Conservation (phyloP, 1,139 yeast genomes). For the Blastobotrys serpentis region DNA sequence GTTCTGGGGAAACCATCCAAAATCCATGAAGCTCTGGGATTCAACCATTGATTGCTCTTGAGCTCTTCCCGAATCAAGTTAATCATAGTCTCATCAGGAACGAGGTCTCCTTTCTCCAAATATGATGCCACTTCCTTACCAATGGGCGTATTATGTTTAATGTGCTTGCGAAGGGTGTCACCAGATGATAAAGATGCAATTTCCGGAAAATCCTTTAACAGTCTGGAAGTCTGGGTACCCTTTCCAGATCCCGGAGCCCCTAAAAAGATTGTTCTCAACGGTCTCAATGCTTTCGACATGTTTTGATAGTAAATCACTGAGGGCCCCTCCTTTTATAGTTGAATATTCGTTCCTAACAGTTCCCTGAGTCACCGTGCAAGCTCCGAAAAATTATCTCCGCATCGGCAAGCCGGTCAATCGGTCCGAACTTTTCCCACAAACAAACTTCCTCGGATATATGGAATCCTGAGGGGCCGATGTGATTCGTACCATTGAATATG, state of each 20-base stretch:
- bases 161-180: constrained; percentile 71
- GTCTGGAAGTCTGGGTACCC: constrained; percentile 77
- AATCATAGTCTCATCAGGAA: constrained; percentile 73
- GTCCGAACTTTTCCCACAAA: background rate
- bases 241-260: constrained; percentile 98
- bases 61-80: constrained; percentile 56
- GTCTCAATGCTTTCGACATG: constrained; percentile 32
- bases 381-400: constrained; percentile 2
- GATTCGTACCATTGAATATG: too few species aligned
- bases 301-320: background rate
- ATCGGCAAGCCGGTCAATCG: constrained; percentile 4
- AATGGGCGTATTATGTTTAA: constrained; percentile 52
- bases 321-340: too few species aligned
- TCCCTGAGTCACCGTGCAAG: constrained; percentile 2
- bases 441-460: background rate
- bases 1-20: constrained; percentile 94
- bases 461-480: too few species aligned
- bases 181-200: constrained; percentile 72
- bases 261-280: constrained; percentile 65
- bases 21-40: constrained; percentile 57
- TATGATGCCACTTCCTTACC: constrained; percentile 59
- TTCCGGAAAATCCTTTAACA: constrained; percentile 54
- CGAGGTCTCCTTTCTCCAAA: constrained; percentile 62
- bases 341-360: too few species aligned
- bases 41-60: constrained; percentile 47